phyloP scores from a whole-genome alignment of 345 rosid species.

The Hibiscus trionum region DNA sequence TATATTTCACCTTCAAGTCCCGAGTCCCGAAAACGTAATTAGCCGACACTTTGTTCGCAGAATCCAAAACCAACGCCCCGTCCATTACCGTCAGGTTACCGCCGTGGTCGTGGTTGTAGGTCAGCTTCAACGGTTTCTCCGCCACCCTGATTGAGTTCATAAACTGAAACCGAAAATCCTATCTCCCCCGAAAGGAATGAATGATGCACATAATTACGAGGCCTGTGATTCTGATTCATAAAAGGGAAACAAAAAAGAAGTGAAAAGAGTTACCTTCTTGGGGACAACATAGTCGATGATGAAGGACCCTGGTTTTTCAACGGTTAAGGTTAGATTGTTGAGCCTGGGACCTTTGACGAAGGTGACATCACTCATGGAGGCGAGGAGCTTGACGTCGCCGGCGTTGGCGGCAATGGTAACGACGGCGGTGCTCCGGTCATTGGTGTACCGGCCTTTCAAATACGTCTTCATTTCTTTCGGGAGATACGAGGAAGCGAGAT shows the following conservation, averaged over 20 bases:
- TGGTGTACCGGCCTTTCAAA: slow-evolving; percentile 56
- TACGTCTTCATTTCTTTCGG: slow-evolving; percentile 59
- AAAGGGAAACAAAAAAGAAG: background rate
- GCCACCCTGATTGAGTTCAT: background rate
- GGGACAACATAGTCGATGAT: slow-evolving; percentile 70
- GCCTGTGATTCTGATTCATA: too few species aligned
- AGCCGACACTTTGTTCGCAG: slow-evolving; percentile 70
- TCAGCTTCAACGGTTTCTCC: background rate
- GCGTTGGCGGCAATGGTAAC: slow-evolving; percentile 43
- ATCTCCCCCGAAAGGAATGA: background rate
- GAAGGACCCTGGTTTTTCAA: slow-evolving; percentile 82
- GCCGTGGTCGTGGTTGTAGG: slow-evolving; percentile 4
- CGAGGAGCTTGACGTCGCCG: slow-evolving; percentile 66
- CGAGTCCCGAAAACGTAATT: slow-evolving; percentile 61
- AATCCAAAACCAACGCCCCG: slow-evolving; percentile 49
- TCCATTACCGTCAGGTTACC: slow-evolving; percentile 61
- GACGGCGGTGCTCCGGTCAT: slow-evolving; percentile 40
- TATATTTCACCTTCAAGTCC: slow-evolving; percentile 78
- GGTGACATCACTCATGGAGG: slow-evolving; percentile 71
- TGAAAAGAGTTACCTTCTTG: slow-evolving; percentile 38
- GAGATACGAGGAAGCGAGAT: slow-evolving; percentile 12
- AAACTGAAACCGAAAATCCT: slow-evolving; percentile 1
- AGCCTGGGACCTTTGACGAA: slow-evolving; percentile 67
- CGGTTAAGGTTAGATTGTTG: slow-evolving; percentile 57
- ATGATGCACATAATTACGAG: too few species aligned